Conservation (phyloP, 257 asterid genomes). For the Solanum neorickii region DNA sequence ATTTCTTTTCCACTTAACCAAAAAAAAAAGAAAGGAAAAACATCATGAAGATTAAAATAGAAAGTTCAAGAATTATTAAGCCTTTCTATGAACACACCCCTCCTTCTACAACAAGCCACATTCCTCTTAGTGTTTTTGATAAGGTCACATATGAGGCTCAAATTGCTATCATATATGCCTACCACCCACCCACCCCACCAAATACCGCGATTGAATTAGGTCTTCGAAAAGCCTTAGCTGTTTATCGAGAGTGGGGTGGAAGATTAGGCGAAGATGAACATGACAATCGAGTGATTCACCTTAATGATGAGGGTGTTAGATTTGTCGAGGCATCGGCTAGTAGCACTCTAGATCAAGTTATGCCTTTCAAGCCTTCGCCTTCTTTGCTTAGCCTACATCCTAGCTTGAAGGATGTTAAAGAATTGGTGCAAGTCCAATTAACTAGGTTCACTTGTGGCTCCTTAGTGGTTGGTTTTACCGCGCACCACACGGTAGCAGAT, state of each 20-base stretch:
- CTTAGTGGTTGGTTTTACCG: conserved; percentile 58
- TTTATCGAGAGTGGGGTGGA: conserved; percentile 66
- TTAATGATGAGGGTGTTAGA: conserved; percentile 57
- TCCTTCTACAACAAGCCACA: conserved; percentile 7
- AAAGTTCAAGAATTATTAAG: conserved; percentile 48
- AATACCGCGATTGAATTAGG: conserved; percentile 39
- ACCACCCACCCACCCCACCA: conserved; percentile 55
- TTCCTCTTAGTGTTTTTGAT: conserved; percentile 58
- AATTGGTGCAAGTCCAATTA: conserved; percentile 61
- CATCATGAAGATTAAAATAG: conserved; percentile 40
- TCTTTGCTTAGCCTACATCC: conserved; percentile 53
- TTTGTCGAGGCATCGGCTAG: conserved; percentile 63
- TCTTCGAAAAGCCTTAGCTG: conserved; percentile 37
- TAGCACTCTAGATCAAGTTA: conserved; percentile 26
- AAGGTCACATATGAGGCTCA: conserved; percentile 51
- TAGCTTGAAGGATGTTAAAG: conserved; percentile 28
- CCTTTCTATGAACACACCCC: conserved; percentile 38
- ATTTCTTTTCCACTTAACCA: background rate
- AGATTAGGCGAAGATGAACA: conserved; percentile 33
- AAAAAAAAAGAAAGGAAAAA: background rate
- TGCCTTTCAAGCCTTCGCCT: conserved; percentile 33
- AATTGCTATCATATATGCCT: conserved; percentile 59
- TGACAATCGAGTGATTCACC: conserved; percentile 29
- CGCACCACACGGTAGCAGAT: conserved; percentile 63
- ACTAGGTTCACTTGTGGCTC: conserved; percentile 74